Evolutionary conservation across 2,329 filamentous ascomycete genomes (phyloP).

Genomic region (Nothophaeocryptopus gaeumannii): DNA sequence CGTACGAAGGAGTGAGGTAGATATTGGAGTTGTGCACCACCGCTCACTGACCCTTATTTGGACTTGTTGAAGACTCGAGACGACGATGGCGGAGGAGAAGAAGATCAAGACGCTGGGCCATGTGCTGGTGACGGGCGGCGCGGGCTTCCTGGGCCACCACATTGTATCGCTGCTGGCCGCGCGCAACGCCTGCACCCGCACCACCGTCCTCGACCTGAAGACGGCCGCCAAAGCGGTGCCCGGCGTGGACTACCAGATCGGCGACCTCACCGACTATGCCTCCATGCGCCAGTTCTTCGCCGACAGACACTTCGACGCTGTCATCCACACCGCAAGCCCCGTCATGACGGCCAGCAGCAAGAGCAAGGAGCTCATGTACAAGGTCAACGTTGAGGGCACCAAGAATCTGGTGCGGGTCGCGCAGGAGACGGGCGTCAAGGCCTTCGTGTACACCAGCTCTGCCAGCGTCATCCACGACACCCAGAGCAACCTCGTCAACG

Average conservation of each 20-base stretch:
- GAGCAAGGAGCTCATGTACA: slow-evolving; percentile 44
- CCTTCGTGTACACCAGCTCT: slow-evolving; percentile 53
- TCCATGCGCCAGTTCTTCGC: slow-evolving; percentile 43
- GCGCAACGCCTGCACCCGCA: slow-evolving; percentile 41
- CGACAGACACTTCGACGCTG: slow-evolving; percentile 44
- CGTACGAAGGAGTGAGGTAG: too few species aligned
- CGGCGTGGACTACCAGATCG: slow-evolving; percentile 49
- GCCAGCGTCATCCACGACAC: slow-evolving; percentile 50
- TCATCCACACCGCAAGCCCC: slow-evolving; percentile 53
- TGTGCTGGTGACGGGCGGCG: slow-evolving; percentile 50
- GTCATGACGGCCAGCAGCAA: slow-evolving; percentile 35
- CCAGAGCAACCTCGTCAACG: slow-evolving; percentile 47
- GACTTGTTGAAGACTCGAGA: background rate
- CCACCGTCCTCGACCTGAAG: slow-evolving; percentile 50
- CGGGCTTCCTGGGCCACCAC: slow-evolving; percentile 52
- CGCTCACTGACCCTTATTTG: too few species aligned
- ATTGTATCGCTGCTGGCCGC: slow-evolving; percentile 48
- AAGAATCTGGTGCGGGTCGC: slow-evolving; percentile 48
- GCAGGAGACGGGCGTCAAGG: slow-evolving; percentile 49
- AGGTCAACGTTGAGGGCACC: slow-evolving; percentile 53
- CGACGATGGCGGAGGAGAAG: slow-evolving; percentile 13
- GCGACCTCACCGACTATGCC: slow-evolving; percentile 49
- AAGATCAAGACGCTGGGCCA: slow-evolving; percentile 40
- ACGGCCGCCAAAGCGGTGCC: slow-evolving; percentile 40
- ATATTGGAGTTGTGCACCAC: too few species aligned